Evolutionary conservation across 495 filamentous ascomycete species (phyloP).

Genomic region (Stereocaulon alpinum): DNA sequence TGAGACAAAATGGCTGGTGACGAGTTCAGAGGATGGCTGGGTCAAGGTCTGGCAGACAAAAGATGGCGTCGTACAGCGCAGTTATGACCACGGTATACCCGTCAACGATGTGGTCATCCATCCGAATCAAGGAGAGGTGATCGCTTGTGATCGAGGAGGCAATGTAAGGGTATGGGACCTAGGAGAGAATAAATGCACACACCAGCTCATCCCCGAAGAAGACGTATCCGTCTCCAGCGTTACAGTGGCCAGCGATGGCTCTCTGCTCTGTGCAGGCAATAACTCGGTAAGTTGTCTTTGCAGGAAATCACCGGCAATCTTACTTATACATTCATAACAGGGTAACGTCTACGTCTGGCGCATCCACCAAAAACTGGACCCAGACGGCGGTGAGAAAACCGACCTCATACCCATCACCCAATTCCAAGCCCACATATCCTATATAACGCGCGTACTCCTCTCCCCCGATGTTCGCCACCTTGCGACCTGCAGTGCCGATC

Average conservation of each 20-base stretch:
- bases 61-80: conserved; percentile 75
- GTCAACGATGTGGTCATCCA: conserved; percentile 98
- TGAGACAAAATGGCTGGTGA: conserved; percentile 99
- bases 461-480: conserved; percentile 96
- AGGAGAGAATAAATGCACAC: conserved; percentile 91
- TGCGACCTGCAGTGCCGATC: conserved; percentile 93
- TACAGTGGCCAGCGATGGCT: conserved; percentile 89
- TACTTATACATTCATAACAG: conserved; percentile 33
- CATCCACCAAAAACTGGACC: conserved; percentile 54
- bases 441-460: conserved; percentile 90
- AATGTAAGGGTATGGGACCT: conserved; percentile 95
- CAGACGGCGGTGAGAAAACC: conserved; percentile 54
- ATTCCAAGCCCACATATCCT: conserved; percentile 85
- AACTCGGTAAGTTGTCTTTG: conserved; percentile 53
- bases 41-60: conserved; percentile 99
- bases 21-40: conserved; percentile 89
- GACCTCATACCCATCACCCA: conserved; percentile 82
- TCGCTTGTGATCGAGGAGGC: conserved; percentile 85
- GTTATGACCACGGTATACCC: conserved; percentile 75
- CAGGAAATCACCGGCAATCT: conserved; percentile 9
- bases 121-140: conserved; percentile 95
- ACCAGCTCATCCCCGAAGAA: conserved; percentile 93
- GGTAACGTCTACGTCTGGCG: conserved; percentile 97
- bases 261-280: conserved; percentile 89
- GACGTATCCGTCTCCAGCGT: conserved; percentile 88